phyloP scores from a whole-genome alignment of 768 basidiomycete genomes.

The Trametes gibbosa region DNA sequence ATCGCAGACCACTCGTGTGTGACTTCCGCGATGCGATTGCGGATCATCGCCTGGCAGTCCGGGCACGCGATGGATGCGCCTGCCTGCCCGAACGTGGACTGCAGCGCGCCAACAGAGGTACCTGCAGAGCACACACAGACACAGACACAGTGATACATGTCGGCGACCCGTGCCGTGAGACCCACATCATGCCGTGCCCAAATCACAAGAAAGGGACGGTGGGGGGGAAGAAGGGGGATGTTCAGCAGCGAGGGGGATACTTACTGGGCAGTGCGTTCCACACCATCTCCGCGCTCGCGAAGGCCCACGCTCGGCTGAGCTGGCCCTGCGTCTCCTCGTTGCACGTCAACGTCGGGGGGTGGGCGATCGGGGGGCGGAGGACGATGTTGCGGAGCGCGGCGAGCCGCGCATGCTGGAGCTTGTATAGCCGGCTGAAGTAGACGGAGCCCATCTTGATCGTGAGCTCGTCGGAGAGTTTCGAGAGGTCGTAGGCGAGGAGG shows the following conservation, averaged over 20 bases:
- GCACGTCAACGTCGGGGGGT: slow-evolving; percentile 24
- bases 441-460: slow-evolving; percentile 38
- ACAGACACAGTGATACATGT: too few species aligned
- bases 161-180: not conserved
- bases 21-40: not conserved
- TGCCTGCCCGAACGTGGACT: not conserved
- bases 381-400: slow-evolving; percentile 33
- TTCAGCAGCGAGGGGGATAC: not conserved
- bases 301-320: slow-evolving; percentile 27
- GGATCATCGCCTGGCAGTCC: not conserved
- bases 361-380: slow-evolving; percentile 25
- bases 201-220: not conserved
- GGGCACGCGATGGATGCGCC: not conserved
- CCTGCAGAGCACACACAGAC: not conserved
- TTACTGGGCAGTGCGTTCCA: slow-evolving; percentile 2
- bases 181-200: too few species aligned
- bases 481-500: slow-evolving; percentile 35
- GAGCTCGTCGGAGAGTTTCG: slow-evolving; percentile 35
- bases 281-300: not conserved
- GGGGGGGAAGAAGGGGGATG: not conserved
- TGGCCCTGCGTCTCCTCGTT: slow-evolving; percentile 16
- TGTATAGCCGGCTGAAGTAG: slow-evolving; percentile 39
- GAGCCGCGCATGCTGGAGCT: slow-evolving; percentile 35
- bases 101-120: not conserved
- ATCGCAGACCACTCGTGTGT: not conserved